These are phyloP conservation scores for Spizellomyces punctatus DNA, from an alignment of 192 early-diverging fungal species.

Conservation along the genomic window DNA sequence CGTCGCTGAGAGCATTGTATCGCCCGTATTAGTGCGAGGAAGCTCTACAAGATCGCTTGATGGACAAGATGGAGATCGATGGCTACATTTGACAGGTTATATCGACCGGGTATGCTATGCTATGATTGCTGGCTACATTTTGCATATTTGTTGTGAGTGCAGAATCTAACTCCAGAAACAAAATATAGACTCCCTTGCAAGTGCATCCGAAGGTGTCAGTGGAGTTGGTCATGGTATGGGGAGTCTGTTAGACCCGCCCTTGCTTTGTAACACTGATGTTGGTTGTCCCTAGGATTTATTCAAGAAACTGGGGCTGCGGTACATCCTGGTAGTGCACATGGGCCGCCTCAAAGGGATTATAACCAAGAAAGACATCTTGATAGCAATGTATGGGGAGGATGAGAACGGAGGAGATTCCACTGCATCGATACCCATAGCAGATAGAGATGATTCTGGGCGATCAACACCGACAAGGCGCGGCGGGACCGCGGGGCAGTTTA, in stretches of 20 bases:
- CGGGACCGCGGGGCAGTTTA: no score
- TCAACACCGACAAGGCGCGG: no score
- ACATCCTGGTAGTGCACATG: slow-evolving; percentile 38
- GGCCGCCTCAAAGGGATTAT: slow-evolving; percentile 46
- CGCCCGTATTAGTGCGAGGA: neutral
- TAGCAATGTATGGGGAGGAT: slow-evolving; percentile 33
- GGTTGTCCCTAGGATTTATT: slow-evolving; percentile 46
- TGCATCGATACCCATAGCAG: neutral
- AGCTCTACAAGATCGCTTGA: neutral
- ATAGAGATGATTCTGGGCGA: no score
- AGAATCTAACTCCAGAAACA: no score
- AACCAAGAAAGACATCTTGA: slow-evolving; percentile 53
- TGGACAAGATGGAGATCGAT: neutral
- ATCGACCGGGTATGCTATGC: neutral
- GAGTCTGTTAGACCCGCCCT: neutral
- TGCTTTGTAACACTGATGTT: neutral
- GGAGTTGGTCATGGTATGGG: slow-evolving; percentile 45
- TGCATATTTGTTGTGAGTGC: no score
- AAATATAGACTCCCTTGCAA: slow-evolving; percentile 36
- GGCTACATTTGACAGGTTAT: neutral
- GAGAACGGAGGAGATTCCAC: neutral
- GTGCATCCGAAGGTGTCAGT: slow-evolving; percentile 48
- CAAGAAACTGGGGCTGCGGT: slow-evolving; percentile 54
- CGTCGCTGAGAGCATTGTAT: neutral
- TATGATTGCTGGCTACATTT: no score